Conservation (phyloP, 1,139 yeast species). For the Hansenula lynferdii region DNA sequence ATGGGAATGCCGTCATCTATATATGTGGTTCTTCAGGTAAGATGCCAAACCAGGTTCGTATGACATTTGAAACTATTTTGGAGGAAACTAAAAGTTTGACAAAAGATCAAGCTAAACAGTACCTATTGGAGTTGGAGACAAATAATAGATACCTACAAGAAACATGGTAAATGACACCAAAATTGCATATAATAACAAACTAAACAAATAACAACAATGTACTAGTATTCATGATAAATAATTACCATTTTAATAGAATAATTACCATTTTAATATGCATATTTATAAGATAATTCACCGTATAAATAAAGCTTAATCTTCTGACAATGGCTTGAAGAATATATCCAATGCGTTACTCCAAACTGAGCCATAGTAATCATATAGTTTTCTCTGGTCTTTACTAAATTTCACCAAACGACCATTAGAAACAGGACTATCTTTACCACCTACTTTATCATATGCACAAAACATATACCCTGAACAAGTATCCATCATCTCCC, state of each 20-base stretch:
- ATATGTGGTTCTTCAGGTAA: constrained; percentile 92
- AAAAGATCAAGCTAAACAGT: constrained; percentile 44
- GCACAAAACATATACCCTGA: constrained; percentile 53
- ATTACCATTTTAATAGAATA: too few relatives aligned
- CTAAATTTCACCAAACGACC: constrained; percentile 15
- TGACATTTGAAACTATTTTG: constrained; percentile 39
- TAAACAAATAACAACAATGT: not conserved
- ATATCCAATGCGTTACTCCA: constrained; percentile 5
- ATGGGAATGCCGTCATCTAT: constrained; percentile 57
- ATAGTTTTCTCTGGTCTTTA: constrained; percentile 5
- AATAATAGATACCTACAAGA: constrained; percentile 77
- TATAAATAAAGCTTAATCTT: too few relatives aligned
- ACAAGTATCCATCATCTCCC: constrained; percentile 50
- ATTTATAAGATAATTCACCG: too few relatives aligned
- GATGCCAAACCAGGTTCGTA: constrained; percentile 89
- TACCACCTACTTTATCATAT: constrained; percentile 39
- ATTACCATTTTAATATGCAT: too few relatives aligned
- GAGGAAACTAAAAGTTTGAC: constrained; percentile 23
- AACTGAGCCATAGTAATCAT: constrained; percentile 14
- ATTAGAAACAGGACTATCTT: constrained; percentile 10
- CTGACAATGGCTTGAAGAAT: not conserved
- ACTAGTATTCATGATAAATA: too few relatives aligned
- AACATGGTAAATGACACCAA: constrained; percentile 58
- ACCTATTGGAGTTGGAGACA: constrained; percentile 58
- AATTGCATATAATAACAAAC: not conserved